Evolutionary conservation across 306 rosid species (phyloP), one percentile per base, ranked within the genome.

Genomic region (Gillenia trifoliata): DNA sequence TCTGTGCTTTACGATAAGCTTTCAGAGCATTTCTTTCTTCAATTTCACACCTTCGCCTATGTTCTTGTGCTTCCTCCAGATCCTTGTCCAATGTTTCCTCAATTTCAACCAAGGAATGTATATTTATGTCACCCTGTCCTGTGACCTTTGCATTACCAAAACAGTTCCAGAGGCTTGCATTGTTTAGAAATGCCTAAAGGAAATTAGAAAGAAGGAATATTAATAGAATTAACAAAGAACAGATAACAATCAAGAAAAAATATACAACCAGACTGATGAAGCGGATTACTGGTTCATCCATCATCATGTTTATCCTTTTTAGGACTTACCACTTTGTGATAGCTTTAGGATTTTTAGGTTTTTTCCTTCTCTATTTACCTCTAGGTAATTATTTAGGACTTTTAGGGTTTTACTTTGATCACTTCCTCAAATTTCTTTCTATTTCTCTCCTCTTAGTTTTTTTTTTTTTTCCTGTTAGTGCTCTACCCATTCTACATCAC

Each of bases 41-140:
- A 77, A 88, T 80, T 89, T 90, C 98, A 80, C 97, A 93, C 72
- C 64, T 85, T 73, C 77, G 90, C 79, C 96, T 83, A 76, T 70
- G 85, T 70, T 86, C 94, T 85, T 89, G 98, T 63, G 94, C 98
- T 79, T 93, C 90, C 87, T 91, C 96, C 78, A 91, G 90, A 74
- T 88, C 93, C 87, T 91, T n/a, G 82, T 91, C 98, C 47, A 93
- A 71, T 43, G 86, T 84, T 70, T 90, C 84, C n/a, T 93, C 97
- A 88, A 87, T 83, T 79, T 83, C 86, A 77, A 81, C n/a, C n/a
- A n/a, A n/a, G n/a, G 94, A 87, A 75, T 83, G 87, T 34, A 88
- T 77, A 76, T 86, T 90, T n/a, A n/a, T 49, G 69, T 29, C 77
- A 79, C 77, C 79, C 71, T 64, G 47, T 67, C 78, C 87, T 0